These are phyloP conservation scores for rapeseed (Brassica napus) DNA, from an alignment of 345 rosid genomes.

Conservation along the genomic window Da-Ae NC_063451.1:33414501-33415000, in stretches of 20 bases:
- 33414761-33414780: conserved; percentile 27
- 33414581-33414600: neutral
- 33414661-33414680: neutral
- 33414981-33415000: conserved; percentile 81
- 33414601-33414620: neutral
- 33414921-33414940: conserved; percentile 54
- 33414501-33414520: neutral
- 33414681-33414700: neutral
- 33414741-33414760: conserved; percentile 9
- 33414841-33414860: neutral
- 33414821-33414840: neutral
- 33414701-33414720: neutral
- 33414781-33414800: neutral
- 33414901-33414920: conserved; percentile 55
- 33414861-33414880: neutral
- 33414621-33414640: neutral
- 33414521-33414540: neutral
- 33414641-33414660: neutral
- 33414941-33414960: conserved; percentile 61
- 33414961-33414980: conserved; percentile 61
- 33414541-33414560: neutral
- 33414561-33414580: neutral
- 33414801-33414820: neutral
- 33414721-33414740: conserved; percentile 7
- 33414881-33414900: conserved; percentile 50